Conservation (phyloP, 345 rosid genomes). For the Turnera subulata region DNA sequence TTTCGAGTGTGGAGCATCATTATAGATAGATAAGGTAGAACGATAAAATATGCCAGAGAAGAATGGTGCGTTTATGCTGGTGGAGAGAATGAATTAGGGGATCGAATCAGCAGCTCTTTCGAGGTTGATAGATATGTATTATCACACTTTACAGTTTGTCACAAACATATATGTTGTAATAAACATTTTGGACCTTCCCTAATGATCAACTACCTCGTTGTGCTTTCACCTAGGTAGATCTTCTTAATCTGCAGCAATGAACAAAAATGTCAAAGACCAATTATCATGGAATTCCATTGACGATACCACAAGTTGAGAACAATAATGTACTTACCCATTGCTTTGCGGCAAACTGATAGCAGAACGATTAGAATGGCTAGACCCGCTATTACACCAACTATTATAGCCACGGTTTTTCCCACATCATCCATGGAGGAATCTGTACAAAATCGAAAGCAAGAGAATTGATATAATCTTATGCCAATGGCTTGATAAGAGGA, state of each 20-base stretch:
- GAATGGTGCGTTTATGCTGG: not conserved
- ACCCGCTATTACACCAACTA: conserved; percentile 72
- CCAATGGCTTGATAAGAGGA: conserved; percentile 3
- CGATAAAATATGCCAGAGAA: not conserved
- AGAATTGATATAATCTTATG: conserved; percentile 12
- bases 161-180: not conserved
- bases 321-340: conserved; percentile 33
- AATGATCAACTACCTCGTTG: too few species aligned
- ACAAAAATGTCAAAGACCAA: not conserved
- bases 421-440: conserved; percentile 61
- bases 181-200: not conserved
- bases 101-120: conserved; percentile 7
- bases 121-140: conserved; percentile 3
- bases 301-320: not conserved
- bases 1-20: too few species aligned
- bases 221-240: too few species aligned
- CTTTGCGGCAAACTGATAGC: conserved; percentile 66
- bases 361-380: conserved; percentile 62
- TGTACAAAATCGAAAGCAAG: conserved; percentile 18
- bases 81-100: not conserved
- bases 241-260: conserved; percentile 12
- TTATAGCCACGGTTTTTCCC: conserved; percentile 79
- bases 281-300: not conserved
- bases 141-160: not conserved
- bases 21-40: not conserved